These are phyloP conservation scores for Fusarium sulawesiense DNA, from an alignment of 2,329 filamentous ascomycete genomes.

Conservation along the genomic window DNA sequence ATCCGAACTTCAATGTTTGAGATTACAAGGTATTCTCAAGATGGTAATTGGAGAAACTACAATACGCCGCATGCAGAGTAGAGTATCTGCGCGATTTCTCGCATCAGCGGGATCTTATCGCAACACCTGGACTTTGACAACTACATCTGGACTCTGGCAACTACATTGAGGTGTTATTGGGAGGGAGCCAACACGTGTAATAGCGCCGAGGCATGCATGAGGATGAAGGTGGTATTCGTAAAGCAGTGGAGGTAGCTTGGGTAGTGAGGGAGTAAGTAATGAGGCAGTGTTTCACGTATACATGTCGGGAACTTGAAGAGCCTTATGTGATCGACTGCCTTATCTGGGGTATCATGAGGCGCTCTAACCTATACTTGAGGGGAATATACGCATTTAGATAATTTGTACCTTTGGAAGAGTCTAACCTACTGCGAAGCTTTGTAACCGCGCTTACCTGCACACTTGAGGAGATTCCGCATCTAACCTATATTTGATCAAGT, in stretches of 20 bases:
- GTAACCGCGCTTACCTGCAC: background rate
- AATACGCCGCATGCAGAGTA: background rate
- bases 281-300: background rate
- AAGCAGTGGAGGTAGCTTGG: background rate
- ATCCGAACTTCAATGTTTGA: too few relatives aligned
- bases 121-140: slow-evolving; percentile 1
- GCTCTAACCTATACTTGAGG: background rate
- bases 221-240: background rate
- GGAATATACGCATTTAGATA: too few relatives aligned
- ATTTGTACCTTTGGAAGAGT: too few relatives aligned
- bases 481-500: background rate
- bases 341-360: background rate
- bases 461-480: background rate
- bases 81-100: slow-evolving; percentile 27
- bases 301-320: background rate
- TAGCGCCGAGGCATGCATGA: background rate
- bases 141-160: too few relatives aligned
- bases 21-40: background rate
- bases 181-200: slow-evolving; percentile 17
- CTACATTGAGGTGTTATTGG: background rate
- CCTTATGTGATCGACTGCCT: background rate
- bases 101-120: background rate
- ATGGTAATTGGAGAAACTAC: background rate
- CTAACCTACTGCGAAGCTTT: background rate
- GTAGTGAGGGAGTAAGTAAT: slow-evolving; percentile 12